These are phyloP conservation scores for Brassica rapa DNA, from an alignment of 345 rosid species.

Conservation along the genomic window DNA sequence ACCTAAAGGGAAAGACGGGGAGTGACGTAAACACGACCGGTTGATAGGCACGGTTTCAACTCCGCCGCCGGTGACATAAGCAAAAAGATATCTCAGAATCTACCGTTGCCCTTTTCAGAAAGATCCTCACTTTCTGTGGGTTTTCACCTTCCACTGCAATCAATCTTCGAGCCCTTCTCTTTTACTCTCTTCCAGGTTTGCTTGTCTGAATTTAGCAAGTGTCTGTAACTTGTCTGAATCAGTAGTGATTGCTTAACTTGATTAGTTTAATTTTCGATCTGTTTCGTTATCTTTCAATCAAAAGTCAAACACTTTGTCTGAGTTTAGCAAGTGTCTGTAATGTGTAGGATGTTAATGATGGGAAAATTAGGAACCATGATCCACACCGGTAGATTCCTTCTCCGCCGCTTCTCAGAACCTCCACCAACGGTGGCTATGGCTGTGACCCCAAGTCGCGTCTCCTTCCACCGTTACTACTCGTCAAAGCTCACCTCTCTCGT, in stretches of 20 bases:
- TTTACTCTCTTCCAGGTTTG: conserved; percentile 26
- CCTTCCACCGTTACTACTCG: conserved; percentile 34
- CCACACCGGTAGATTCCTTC: conserved; percentile 21
- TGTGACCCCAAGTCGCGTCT: conserved; percentile 9
- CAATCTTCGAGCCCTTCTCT: background rate
- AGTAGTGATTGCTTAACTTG: background rate
- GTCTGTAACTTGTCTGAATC: no score
- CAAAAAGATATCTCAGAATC: background rate
- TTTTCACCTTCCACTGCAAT: background rate
- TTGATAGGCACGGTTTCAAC: conserved; percentile 34
- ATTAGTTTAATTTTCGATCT: background rate
- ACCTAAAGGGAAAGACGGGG: conserved; percentile 19
- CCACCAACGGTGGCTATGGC: background rate
- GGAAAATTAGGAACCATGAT: conserved; percentile 1
- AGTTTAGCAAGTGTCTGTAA: background rate
- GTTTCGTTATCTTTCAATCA: background rate
- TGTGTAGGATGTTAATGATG: background rate
- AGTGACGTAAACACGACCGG: conserved; percentile 43
- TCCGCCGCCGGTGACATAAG: conserved; percentile 33
- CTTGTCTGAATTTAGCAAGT: background rate
- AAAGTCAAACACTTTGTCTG: background rate
- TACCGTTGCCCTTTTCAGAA: background rate
- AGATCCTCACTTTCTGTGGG: conserved; percentile 28
- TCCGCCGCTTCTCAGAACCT: conserved; percentile 19
- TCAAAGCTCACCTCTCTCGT: conserved; percentile 4